phyloP scores from a whole-genome alignment of 352 stramenopile species.

The Phytophthora crassamura region DNA sequence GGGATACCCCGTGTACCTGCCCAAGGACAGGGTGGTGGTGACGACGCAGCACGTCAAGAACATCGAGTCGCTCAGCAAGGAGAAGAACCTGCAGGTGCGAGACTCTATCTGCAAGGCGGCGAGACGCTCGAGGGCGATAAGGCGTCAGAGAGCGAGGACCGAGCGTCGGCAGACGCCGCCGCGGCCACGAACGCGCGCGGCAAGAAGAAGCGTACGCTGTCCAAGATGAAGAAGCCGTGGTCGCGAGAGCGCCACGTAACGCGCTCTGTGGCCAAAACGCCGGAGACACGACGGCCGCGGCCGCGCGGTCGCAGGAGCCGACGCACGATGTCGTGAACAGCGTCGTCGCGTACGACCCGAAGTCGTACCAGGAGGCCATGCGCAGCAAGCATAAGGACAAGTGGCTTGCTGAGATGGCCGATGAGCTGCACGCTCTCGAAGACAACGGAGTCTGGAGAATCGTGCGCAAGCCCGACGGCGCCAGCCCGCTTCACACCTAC shows the following conservation, averaged over 20 bases:
- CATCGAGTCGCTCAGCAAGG: not conserved
- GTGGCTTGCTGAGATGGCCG: conserved; percentile 4
- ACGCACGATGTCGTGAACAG: not conserved
- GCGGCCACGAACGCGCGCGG: not conserved
- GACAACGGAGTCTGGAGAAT: conserved; percentile 1
- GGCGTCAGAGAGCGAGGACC: too few species aligned
- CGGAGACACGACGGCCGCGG: not conserved
- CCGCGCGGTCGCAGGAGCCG: not conserved
- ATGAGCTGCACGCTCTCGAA: conserved; percentile 11
- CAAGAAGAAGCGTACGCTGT: not conserved
- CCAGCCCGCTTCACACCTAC: conserved; percentile 15
- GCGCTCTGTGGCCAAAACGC: not conserved
- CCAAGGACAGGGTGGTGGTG: conserved; percentile 6
- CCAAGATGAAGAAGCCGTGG: not conserved
- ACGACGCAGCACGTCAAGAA: conserved; percentile 12
- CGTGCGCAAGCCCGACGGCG: not conserved
- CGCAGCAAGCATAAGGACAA: not conserved
- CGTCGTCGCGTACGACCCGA: not conserved
- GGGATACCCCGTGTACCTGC: conserved; percentile 24
- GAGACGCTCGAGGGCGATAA: too few species aligned
- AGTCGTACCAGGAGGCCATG: conserved; percentile 18
- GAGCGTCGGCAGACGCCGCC: too few species aligned
- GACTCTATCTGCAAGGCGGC: not conserved
- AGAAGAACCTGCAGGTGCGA: conserved; percentile 6
- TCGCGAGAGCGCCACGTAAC: not conserved